Conservation (phyloP, 164 flowering plant genomes). For the Aristolochia californica region DNA sequence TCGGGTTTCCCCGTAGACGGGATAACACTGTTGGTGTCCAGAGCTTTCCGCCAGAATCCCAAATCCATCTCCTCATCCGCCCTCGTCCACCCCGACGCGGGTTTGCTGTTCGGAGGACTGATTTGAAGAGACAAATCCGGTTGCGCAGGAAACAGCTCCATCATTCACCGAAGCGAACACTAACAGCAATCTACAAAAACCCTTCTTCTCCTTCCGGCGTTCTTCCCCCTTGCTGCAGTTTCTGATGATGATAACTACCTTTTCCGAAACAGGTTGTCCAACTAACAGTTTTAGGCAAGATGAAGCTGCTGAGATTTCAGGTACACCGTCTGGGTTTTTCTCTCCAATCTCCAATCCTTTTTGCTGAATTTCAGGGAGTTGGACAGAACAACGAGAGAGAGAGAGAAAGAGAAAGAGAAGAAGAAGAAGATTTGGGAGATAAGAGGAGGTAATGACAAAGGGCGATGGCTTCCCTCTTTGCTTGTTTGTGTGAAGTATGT, state of each 20-base stretch:
- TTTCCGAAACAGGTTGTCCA: too few species aligned
- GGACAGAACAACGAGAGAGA: conserved; percentile 4
- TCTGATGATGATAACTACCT: too few species aligned
- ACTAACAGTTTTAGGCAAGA: background rate
- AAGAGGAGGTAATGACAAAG: conserved; percentile 3
- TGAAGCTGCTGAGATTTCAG: conserved; percentile 5
- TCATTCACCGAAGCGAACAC: background rate
- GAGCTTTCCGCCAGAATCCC: conserved; percentile 71
- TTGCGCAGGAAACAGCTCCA: conserved; percentile 94
- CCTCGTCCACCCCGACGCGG: conserved; percentile 38
- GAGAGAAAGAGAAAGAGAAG: too few species aligned
- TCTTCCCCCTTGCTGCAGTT: too few species aligned
- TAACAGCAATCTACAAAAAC: background rate
- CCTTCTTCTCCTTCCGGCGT: background rate
- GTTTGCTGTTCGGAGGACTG: conserved; percentile 70
- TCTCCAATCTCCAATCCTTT: too few species aligned
- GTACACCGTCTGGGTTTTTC: background rate
- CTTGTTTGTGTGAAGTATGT: conserved; percentile 76
- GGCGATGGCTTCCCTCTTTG: conserved; percentile 19
- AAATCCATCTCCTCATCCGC: conserved; percentile 48
- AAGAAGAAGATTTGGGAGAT: conserved; percentile 1
- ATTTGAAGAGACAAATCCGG: conserved; percentile 92
- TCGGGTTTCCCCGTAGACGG: conserved; percentile 21
- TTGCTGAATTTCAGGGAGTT: conserved; percentile 3
- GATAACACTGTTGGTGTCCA: conserved; percentile 32